Evolutionary conservation across 2,329 filamentous ascomycete genomes (phyloP).

Genomic region (Mollisiaceae sp.): DNA sequence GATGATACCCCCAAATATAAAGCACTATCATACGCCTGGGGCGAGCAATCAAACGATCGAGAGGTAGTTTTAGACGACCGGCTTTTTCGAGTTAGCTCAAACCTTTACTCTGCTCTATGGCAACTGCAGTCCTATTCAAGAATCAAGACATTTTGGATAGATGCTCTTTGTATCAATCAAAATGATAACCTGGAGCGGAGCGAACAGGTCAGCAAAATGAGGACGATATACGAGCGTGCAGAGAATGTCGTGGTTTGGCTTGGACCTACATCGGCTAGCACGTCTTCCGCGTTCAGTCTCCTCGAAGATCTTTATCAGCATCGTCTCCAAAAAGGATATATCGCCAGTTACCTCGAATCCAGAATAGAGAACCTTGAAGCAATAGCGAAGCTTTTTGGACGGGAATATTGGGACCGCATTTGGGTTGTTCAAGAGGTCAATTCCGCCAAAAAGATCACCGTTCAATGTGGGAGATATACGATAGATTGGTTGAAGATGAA

Average conservation of each 20-base stretch:
- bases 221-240: constrained; percentile 19
- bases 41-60: not conserved
- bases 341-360: no score
- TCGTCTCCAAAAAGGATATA: no score
- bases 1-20: not conserved
- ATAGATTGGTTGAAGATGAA: no score
- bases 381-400: no score
- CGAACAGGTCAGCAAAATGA: constrained; percentile 21
- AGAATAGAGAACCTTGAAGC: no score
- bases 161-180: constrained; percentile 28
- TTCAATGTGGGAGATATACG: no score
- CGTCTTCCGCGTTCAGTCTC: no score
- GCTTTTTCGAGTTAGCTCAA: not conserved
- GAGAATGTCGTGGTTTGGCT: constrained; percentile 18
- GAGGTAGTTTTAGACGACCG: not conserved
- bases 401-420: no score
- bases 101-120: not conserved
- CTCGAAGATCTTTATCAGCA: no score
- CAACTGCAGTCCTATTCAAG: not conserved
- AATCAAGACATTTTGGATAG: constrained; percentile 14
- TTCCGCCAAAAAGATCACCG: no score
- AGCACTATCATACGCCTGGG: not conserved
- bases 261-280: not conserved
- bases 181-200: constrained; percentile 17
- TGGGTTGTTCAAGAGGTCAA: no score